Evolutionary conservation across 2,329 filamentous ascomycete species (phyloP).

Genomic region (Rhynchosporium agropyri): DNA sequence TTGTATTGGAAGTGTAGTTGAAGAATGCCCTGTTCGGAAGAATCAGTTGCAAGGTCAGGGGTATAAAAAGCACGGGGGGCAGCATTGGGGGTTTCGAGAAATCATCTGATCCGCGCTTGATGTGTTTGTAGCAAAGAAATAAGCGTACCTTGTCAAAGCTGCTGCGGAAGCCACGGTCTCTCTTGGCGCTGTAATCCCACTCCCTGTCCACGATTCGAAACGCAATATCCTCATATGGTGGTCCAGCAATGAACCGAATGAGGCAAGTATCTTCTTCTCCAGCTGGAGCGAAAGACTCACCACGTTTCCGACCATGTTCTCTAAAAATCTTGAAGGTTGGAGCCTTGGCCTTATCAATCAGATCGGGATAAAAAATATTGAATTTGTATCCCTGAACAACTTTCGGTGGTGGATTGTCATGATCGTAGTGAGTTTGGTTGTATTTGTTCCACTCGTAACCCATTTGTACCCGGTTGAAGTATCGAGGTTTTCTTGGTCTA

Average conservation of each 20-base stretch:
- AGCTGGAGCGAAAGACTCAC: constrained; percentile 89
- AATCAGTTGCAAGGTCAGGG: constrained; percentile 41
- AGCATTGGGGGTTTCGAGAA: not conserved
- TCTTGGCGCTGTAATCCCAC: constrained; percentile 98
- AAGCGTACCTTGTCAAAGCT: constrained; percentile 90
- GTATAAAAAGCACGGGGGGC: constrained; percentile 1
- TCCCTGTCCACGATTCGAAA: constrained; percentile 98
- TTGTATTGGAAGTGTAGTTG: constrained; percentile 99
- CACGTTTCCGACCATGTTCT: constrained; percentile 84
- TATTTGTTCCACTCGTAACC: constrained; percentile 99
- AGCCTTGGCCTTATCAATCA: constrained; percentile 92
- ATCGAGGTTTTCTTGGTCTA: constrained; percentile 86
- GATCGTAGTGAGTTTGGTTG: constrained; percentile 99
- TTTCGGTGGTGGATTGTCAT: constrained; percentile 96
- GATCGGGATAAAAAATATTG: constrained; percentile 98
- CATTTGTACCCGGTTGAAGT: constrained; percentile 98
- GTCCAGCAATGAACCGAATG: constrained; percentile 92
- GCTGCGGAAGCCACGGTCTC: constrained; percentile 91
- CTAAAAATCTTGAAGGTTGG: constrained; percentile 96
- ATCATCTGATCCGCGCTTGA: constrained; percentile 20
- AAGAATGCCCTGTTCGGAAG: constrained; percentile 72
- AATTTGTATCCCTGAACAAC: constrained; percentile 99
- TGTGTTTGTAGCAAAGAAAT: constrained; percentile 18
- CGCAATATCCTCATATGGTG: constrained; percentile 94
- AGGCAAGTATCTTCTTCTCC: constrained; percentile 97